Percentiles rank a stretch among this genome's conserved stretches.
Conservation (phyloP, 352 stramenopile species). For the Paralagenidium karlingii region DNA sequence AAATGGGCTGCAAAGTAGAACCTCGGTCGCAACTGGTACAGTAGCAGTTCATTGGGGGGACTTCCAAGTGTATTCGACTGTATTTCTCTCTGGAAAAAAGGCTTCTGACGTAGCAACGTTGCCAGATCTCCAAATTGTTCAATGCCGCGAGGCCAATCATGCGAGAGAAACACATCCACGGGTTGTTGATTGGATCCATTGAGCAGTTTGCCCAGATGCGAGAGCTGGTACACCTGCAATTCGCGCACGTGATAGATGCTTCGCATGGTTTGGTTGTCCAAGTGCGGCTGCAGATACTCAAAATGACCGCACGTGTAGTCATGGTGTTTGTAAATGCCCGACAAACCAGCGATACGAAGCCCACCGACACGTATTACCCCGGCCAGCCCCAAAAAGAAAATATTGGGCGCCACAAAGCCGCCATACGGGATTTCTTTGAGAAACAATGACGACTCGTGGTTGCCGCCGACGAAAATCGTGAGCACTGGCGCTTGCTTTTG, state of each 20-base stretch:
- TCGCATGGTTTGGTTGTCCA: constrained; percentile 69
- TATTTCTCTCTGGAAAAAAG: constrained; percentile 93
- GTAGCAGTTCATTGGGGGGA: constrained; percentile 83
- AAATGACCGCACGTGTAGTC: constrained; percentile 87
- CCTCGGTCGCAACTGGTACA: constrained; percentile 85
- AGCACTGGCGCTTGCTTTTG: constrained; percentile 87
- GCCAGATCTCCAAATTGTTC: constrained; percentile 88
- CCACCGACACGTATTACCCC: constrained; percentile 88
- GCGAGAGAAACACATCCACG: constrained; percentile 91
- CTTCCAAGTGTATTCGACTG: constrained; percentile 89
- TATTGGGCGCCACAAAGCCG: constrained; percentile 97
- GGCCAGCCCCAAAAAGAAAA: constrained; percentile 96
- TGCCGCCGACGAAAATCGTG: constrained; percentile 97
- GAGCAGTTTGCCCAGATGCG: constrained; percentile 37
- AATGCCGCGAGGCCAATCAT: constrained; percentile 98
- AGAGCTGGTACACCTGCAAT: constrained; percentile 88
- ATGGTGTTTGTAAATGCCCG: constrained; percentile 94
- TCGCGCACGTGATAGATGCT: constrained; percentile 94
- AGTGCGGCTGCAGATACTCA: constrained; percentile 56
- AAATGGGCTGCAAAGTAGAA: constrained; percentile 98
- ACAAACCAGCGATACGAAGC: constrained; percentile 93
- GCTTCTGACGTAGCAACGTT: constrained; percentile 87
- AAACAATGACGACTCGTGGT: constrained; percentile 97
- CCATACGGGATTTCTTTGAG: constrained; percentile 96
- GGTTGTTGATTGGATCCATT: constrained; percentile 5